Conservation (phyloP, 495 filamentous ascomycete species). For the Letharia lupina region DNA sequence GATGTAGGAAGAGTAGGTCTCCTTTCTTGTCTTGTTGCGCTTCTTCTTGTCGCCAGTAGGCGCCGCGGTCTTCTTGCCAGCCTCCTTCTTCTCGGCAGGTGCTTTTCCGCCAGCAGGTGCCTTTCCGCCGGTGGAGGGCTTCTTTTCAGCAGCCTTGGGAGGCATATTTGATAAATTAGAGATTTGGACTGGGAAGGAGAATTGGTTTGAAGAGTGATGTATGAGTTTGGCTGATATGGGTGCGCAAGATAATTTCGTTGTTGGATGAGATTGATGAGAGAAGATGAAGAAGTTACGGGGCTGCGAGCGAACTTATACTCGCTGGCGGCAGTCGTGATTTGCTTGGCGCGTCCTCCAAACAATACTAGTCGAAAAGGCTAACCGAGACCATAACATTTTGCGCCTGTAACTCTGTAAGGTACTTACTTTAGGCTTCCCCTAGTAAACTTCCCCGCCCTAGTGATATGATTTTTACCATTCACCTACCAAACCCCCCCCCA, state of each 20-base stretch:
- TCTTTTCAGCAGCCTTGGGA: conserved; percentile 92
- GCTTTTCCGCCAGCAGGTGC: conserved; percentile 80
- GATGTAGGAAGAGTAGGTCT: conserved; percentile 99
- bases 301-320: conserved; percentile 42
- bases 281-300: conserved; percentile 33
- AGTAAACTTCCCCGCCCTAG: conserved; percentile 16
- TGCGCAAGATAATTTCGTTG: conserved; percentile 31
- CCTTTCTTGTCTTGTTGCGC: conserved; percentile 99
- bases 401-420: background rate
- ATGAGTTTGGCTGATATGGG: conserved; percentile 23
- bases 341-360: conserved; percentile 24
- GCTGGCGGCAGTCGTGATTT: conserved; percentile 25
- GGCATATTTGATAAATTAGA: conserved; percentile 59
- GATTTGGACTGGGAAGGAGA: conserved; percentile 28
- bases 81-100: conserved; percentile 97
- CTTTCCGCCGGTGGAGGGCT: conserved; percentile 95
- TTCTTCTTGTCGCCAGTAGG: conserved; percentile 98
- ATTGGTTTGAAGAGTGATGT: conserved; percentile 31
- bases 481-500: conserved; percentile 13
- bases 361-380: conserved; percentile 10
- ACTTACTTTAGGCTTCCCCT: background rate
- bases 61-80: conserved; percentile 94
- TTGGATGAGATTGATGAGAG: conserved; percentile 36
- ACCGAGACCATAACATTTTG: conserved; percentile 13
- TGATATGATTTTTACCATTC: conserved; percentile 17